Evolutionary conservation across 345 rosid genomes (phyloP).

Genomic region (Odontarrhena argentea): DNA sequence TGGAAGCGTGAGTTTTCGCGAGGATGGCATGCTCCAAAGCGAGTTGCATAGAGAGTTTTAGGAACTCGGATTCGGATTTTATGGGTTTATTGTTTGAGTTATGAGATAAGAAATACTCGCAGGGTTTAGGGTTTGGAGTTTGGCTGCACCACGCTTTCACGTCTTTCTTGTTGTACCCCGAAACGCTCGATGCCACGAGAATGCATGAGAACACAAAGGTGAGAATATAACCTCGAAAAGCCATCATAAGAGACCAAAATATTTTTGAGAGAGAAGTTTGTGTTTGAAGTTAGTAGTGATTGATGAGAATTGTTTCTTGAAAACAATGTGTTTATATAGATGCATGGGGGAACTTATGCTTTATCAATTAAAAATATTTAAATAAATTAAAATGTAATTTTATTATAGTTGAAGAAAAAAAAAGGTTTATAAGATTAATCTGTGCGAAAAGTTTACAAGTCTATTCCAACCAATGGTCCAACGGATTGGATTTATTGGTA

Average conservation of each 20-base stretch:
- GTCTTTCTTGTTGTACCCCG: slow-evolving; percentile 33
- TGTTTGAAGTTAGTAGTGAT: slow-evolving; percentile 25
- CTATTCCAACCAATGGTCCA: slow-evolving; percentile 33
- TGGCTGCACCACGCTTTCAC: slow-evolving; percentile 60
- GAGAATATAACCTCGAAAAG: slow-evolving; percentile 31
- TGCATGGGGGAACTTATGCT: slow-evolving; percentile 1
- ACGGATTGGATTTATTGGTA: slow-evolving; percentile 5
- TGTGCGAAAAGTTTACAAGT: not conserved
- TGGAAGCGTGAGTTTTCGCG: slow-evolving; percentile 46
- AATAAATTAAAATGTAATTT: slow-evolving; percentile 10
- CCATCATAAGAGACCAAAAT: slow-evolving; percentile 46
- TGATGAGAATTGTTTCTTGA: slow-evolving; percentile 28
- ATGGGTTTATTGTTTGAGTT: slow-evolving; percentile 38
- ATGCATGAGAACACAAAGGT: slow-evolving; percentile 40
- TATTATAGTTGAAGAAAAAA: slow-evolving; percentile 14
- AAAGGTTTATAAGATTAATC: too few species aligned
- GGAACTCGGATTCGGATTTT: slow-evolving; percentile 49
- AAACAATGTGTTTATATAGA: slow-evolving; percentile 36
- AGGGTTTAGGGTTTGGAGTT: slow-evolving; percentile 71
- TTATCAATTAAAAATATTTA: not conserved
- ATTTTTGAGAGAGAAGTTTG: slow-evolving; percentile 24
- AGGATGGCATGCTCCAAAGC: slow-evolving; percentile 58
- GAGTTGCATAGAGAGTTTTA: slow-evolving; percentile 48
- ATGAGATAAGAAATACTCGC: slow-evolving; percentile 56
- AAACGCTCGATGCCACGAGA: slow-evolving; percentile 39